These are phyloP conservation scores for Rheum nobile DNA, from an alignment of 148 eudicot species.

Conservation along the genomic window DNA sequence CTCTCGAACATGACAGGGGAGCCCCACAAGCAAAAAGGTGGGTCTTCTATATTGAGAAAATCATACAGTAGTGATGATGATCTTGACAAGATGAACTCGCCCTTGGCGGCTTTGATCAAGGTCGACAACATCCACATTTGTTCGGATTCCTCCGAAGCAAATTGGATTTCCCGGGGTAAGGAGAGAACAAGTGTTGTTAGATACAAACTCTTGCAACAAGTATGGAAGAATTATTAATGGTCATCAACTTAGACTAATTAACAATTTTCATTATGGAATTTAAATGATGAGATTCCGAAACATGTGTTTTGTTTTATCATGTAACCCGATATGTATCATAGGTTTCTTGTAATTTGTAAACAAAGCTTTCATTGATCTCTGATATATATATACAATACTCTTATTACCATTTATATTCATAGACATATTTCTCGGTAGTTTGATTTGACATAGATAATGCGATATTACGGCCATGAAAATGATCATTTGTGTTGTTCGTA, in stretches of 20 bases:
- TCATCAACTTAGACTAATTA: conserved; percentile 1
- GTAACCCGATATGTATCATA: too few relatives aligned
- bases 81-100: conserved; percentile 64
- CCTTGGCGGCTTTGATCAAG: conserved; percentile 39
- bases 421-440: too few relatives aligned
- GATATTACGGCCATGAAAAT: too few relatives aligned
- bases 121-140: conserved; percentile 36
- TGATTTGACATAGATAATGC: too few relatives aligned
- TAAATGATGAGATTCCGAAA: too few relatives aligned
- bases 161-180: conserved; percentile 44
- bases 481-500: too few relatives aligned
- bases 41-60: conserved; percentile 59
- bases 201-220: conserved; percentile 69
- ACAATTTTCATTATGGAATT: too few relatives aligned
- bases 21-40: conserved; percentile 31
- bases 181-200: conserved; percentile 54
- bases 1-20: conserved; percentile 49
- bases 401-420: too few relatives aligned
- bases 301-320: too few relatives aligned
- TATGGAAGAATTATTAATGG: conserved; percentile 69
- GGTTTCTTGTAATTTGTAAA: too few relatives aligned
- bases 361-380: too few relatives aligned
- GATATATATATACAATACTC: too few relatives aligned
- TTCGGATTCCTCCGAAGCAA: conserved; percentile 30
- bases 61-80: conserved; percentile 87